Conservation (phyloP, 2,329 filamentous ascomycete species). For the Trichoderma cornu-damae region DNA sequence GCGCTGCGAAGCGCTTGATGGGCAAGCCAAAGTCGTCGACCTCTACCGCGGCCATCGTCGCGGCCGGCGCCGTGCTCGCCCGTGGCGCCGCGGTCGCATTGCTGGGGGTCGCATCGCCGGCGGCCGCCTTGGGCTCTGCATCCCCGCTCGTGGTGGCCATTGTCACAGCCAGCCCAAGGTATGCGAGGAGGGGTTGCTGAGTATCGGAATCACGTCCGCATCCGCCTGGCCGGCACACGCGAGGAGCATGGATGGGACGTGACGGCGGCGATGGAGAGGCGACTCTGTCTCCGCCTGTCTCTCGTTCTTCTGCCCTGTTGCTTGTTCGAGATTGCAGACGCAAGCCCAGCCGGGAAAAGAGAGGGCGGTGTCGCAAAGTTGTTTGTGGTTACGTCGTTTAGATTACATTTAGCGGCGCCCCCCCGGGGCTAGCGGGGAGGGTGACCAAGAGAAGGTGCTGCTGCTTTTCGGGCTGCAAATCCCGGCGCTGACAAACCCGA, state of each 20-base stretch:
- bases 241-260: constrained; percentile 24
- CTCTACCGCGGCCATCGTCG: constrained; percentile 35
- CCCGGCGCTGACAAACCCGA: constrained; percentile 18
- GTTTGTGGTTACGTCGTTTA: constrained; percentile 18
- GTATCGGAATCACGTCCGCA: constrained; percentile 27
- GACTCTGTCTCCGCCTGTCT: neutral
- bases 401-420: constrained; percentile 16
- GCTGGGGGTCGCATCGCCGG: constrained; percentile 19
- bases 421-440: constrained; percentile 5
- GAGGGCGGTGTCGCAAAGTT: constrained; percentile 16
- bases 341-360: neutral
- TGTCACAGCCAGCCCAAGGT: constrained; percentile 14
- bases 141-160: constrained; percentile 25
- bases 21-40: constrained; percentile 69
- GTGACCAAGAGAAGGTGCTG: neutral
- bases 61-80: constrained; percentile 28
- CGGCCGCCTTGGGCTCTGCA: constrained; percentile 26
- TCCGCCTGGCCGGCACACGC: constrained; percentile 23
- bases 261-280: constrained; percentile 17
- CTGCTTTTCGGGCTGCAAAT: constrained; percentile 19
- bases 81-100: constrained; percentile 10
- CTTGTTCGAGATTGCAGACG: constrained; percentile 16
- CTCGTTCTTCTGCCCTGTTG: neutral
- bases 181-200: constrained; percentile 6
- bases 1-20: constrained; percentile 46